Evolutionary conservation across 2,329 filamentous ascomycete genomes (phyloP).

Genomic region (Sclerotinia minor): DNA sequence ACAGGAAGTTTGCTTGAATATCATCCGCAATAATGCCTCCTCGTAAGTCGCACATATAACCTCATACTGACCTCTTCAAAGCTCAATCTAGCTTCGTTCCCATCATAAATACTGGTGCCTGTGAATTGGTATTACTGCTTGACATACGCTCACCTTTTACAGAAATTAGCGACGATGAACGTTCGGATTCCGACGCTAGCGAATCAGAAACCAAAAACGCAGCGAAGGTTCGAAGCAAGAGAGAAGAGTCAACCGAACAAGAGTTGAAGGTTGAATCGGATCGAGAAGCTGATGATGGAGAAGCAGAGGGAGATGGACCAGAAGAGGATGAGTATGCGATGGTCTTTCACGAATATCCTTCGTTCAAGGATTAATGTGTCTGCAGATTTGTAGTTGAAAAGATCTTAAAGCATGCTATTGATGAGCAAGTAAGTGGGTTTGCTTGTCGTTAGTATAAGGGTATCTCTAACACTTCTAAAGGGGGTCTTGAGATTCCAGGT

Average conservation of each 20-base stretch:
- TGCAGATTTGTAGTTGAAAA: conserved; percentile 71
- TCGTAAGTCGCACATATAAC: conserved; percentile 35
- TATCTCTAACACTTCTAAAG: conserved; percentile 26
- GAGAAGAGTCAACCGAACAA: conserved; percentile 31
- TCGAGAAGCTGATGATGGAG: conserved; percentile 42
- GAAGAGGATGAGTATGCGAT: conserved; percentile 47
- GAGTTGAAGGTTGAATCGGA: conserved; percentile 37
- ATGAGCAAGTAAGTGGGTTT: conserved; percentile 50
- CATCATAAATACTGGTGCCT: neutral
- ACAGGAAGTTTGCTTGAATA: neutral
- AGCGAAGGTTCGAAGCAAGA: conserved; percentile 24
- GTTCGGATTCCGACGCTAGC: conserved; percentile 43
- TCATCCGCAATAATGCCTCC: conserved; percentile 36
- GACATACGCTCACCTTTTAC: conserved; percentile 31
- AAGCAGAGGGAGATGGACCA: conserved; percentile 44
- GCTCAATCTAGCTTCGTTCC: neutral
- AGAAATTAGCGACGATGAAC: conserved; percentile 40
- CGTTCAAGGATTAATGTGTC: conserved; percentile 32
- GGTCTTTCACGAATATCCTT: conserved; percentile 25
- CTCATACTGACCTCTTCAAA: neutral
- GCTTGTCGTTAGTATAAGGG: neutral
- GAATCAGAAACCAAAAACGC: conserved; percentile 27
- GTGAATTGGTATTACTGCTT: conserved; percentile 23
- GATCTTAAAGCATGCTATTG: conserved; percentile 66
- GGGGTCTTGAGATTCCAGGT: conserved; percentile 64